Evolutionary conservation across 495 filamentous ascomycete genomes (phyloP).

Genomic region (Podospora anserina): DNA sequence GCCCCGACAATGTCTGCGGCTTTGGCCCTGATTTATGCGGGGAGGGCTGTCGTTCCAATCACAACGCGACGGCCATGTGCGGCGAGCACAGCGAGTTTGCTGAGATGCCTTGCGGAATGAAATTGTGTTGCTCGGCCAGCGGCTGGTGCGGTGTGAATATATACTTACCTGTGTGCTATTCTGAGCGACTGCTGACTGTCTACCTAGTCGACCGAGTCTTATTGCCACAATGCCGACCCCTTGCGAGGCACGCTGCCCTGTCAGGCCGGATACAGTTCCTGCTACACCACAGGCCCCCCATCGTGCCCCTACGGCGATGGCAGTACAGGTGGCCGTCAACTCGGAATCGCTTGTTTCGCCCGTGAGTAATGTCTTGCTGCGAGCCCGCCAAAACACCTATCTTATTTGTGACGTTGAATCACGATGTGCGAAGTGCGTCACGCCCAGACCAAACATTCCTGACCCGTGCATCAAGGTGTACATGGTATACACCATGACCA

Average conservation of each 20-base stretch:
- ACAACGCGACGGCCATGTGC: neutral
- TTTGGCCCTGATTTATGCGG: neutral
- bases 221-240: constrained; percentile 1
- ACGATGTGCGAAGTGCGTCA: no score
- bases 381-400: no score
- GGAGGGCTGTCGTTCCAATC: neutral
- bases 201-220: neutral
- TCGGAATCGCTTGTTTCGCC: no score
- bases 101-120: neutral
- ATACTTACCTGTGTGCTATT: neutral
- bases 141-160: constrained; percentile 2
- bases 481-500: no score
- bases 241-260: neutral
- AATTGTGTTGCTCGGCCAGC: neutral
- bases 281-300: neutral
- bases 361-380: no score
- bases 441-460: no score
- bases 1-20: neutral
- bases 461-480: no score
- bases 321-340: neutral
- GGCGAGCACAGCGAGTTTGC: neutral
- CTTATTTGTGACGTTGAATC: no score
- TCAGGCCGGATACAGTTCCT: neutral
- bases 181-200: neutral
- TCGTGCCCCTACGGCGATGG: neutral